phyloP scores from a whole-genome alignment of 2,329 filamentous ascomycete species.

The Fusarium graminum region DNA sequence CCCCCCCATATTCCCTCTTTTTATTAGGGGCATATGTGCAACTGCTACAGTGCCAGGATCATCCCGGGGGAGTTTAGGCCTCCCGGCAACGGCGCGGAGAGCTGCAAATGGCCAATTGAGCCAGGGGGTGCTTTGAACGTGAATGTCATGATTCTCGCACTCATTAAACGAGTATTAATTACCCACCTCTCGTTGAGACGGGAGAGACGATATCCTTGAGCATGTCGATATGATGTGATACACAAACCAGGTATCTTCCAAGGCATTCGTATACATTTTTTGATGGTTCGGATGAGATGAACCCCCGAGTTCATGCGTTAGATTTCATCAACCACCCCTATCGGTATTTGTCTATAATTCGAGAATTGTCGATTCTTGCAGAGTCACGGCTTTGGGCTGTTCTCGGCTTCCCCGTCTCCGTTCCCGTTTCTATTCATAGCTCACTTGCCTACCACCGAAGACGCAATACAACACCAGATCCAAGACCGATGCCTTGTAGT shows the following conservation, averaged over 20 bases:
- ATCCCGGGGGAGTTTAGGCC: constrained; percentile 1
- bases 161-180: constrained; percentile 36
- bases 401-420: constrained; percentile 25
- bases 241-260: constrained; percentile 32
- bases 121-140: constrained; percentile 9
- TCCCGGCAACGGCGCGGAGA: constrained; percentile 36
- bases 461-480: constrained; percentile 37
- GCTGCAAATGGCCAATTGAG: constrained; percentile 42
- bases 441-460: constrained; percentile 29
- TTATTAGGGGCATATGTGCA: constrained; percentile 29
- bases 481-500: constrained; percentile 18
- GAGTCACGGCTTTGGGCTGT: constrained; percentile 8
- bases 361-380: not conserved
- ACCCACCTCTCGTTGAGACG: constrained; percentile 14
- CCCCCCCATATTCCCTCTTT: constrained; percentile 17
- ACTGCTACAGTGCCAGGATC: constrained; percentile 14
- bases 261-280: constrained; percentile 16
- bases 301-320: constrained; percentile 40
- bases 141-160: constrained; percentile 7
- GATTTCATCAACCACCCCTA: not conserved
- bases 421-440: constrained; percentile 41
- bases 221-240: constrained; percentile 7
- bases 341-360: not conserved
- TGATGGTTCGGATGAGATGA: constrained; percentile 21
- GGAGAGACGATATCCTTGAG: no score